Evolutionary conservation across 192 early-diverging fungal genomes (phyloP).

Genomic region (Coemansia sp.): DNA sequence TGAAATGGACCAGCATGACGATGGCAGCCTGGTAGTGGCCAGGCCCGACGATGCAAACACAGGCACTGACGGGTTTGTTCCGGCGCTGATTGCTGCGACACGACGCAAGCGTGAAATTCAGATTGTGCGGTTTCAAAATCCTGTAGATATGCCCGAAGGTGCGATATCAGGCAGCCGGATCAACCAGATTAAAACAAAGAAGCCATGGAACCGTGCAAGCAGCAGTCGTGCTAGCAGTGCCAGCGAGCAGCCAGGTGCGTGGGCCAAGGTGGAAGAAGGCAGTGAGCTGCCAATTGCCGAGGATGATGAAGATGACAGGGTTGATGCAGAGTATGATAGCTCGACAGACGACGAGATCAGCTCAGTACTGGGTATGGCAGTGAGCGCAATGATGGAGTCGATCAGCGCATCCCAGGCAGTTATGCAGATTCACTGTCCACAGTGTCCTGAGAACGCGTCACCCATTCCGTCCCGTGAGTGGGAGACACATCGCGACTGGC

Average conservation of each 20-base stretch:
- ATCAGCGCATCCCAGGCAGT: slow-evolving; percentile 40
- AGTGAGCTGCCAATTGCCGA: slow-evolving; percentile 1
- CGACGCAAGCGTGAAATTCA: slow-evolving; percentile 54
- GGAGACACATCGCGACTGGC: slow-evolving; percentile 54
- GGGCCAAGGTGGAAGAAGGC: background rate
- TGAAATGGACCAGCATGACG: slow-evolving; percentile 42
- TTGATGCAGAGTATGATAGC: background rate
- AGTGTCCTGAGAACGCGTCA: slow-evolving; percentile 27
- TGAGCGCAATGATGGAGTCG: slow-evolving; percentile 52
- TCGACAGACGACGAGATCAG: slow-evolving; percentile 20
- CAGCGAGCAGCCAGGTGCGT: background rate
- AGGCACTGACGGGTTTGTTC: slow-evolving; percentile 37
- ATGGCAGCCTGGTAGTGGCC: slow-evolving; percentile 40
- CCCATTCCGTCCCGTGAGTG: slow-evolving; percentile 37
- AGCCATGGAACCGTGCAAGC: background rate
- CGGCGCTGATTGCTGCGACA: slow-evolving; percentile 42
- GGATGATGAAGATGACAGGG: background rate
- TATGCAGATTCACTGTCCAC: slow-evolving; percentile 48
- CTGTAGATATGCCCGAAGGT: slow-evolving; percentile 37
- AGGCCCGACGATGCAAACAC: background rate
- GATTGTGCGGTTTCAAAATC: slow-evolving; percentile 42
- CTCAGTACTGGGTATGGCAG: slow-evolving; percentile 37
- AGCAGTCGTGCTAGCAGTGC: background rate
- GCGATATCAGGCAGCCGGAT: slow-evolving; percentile 18
- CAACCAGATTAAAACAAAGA: background rate